Evolutionary conservation across 1,284 basidiomycete species (phyloP).

Genomic region (Cutaneotrichosporon dermatis): DNA sequence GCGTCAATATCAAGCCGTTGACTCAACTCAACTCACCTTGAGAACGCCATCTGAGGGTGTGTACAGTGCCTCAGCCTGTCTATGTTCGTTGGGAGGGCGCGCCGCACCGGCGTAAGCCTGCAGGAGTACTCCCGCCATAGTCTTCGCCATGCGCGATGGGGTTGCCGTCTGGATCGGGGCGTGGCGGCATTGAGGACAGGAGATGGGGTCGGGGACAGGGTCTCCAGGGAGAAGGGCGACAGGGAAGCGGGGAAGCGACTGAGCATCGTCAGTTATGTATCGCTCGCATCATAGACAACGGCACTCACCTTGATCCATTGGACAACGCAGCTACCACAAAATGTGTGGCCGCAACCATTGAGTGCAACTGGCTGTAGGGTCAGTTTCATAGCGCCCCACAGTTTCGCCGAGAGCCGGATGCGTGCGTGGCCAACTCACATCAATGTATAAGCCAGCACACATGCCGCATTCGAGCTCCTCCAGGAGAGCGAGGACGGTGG

Average conservation of each 20-base stretch:
- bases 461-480: slow-evolving; percentile 28
- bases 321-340: slow-evolving; percentile 23
- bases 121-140: slow-evolving; percentile 21
- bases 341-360: slow-evolving; percentile 26
- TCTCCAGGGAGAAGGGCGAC: slow-evolving; percentile 67
- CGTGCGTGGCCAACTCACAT: slow-evolving; percentile 8
- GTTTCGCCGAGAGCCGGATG: not conserved
- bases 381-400: not conserved
- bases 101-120: slow-evolving; percentile 10
- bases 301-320: slow-evolving; percentile 23
- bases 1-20: slow-evolving; percentile 2
- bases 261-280: not conserved
- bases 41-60: slow-evolving; percentile 8
- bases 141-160: slow-evolving; percentile 18
- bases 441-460: slow-evolving; percentile 24
- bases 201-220: slow-evolving; percentile 60
- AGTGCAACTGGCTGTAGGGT: slow-evolving; percentile 21
- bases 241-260: slow-evolving; percentile 62
- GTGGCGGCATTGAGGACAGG: slow-evolving; percentile 25
- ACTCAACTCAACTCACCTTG: slow-evolving; percentile 6
- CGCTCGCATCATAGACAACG: not conserved
- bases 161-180: slow-evolving; percentile 19
- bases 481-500: slow-evolving; percentile 5
- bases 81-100: slow-evolving; percentile 18
- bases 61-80: slow-evolving; percentile 18